A percentile compares a stretch with the other conserved stretches of the same genome.
These are phyloP conservation scores for Candida michaelii DNA, from an alignment of 805 yeast genomes.

Conservation along the genomic window DNA sequence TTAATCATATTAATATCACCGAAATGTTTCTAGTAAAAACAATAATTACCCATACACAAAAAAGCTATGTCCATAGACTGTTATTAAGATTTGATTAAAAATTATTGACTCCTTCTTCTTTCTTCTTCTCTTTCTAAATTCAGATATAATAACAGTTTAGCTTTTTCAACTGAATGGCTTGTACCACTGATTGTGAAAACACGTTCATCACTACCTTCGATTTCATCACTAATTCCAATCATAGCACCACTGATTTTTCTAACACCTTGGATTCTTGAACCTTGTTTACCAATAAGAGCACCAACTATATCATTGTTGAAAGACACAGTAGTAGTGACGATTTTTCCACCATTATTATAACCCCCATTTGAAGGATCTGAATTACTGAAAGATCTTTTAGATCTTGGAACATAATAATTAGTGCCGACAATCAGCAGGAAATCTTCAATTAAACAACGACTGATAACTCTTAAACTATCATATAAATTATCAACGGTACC, in stretches of 20 bases:
- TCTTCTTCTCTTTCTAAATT: conserved; percentile 59
- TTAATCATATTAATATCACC: conserved; percentile 4
- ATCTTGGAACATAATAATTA: conserved; percentile 58
- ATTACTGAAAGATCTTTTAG: conserved; percentile 16
- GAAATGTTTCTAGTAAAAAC: conserved; percentile 4
- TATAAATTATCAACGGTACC: conserved; percentile 68
- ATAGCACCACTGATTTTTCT: conserved; percentile 76
- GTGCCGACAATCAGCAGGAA: conserved; percentile 66
- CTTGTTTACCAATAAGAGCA: conserved; percentile 83
- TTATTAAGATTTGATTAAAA: too few species aligned
- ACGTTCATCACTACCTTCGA: conserved; percentile 62
- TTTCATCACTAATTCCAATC: conserved; percentile 72
- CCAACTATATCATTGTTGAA: conserved; percentile 86
- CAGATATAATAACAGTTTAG: conserved; percentile 55
- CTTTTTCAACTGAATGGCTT: conserved; percentile 54
- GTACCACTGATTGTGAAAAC: conserved; percentile 70
- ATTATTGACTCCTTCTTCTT: conserved; percentile 29
- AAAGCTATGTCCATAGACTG: too few species aligned
- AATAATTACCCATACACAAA: not conserved
- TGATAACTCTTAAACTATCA: conserved; percentile 55
- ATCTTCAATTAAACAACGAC: conserved; percentile 74
- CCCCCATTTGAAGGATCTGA: not conserved
- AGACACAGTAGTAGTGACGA: conserved; percentile 42
- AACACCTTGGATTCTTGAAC: conserved; percentile 82
- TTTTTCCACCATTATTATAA: conserved; percentile 1